Base-by-base conservation (phyloP, 2,329 filamentous ascomycete species). In the Fusarium caatingaense region DNA sequence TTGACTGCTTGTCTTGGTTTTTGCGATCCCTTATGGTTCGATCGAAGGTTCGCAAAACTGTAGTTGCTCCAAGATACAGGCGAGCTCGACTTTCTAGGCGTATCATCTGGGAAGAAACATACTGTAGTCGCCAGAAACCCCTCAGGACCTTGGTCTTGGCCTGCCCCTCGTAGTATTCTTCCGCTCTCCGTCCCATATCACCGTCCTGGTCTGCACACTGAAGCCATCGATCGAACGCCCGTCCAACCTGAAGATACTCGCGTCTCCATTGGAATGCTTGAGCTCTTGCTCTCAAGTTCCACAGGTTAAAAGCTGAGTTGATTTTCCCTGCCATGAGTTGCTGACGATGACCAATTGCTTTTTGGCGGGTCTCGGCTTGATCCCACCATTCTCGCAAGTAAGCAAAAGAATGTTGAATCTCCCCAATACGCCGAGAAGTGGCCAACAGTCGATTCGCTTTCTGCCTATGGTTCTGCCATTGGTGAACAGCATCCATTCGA, bases 251-350 rank as follows among this genome's bases (percentile, higher is more conserved):
- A 20, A 76, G 58, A 68, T 77, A 81, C 37, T 80, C 78, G n/a
- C 64, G 69, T 53, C 68, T 78, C 76, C 77, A 80, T 23, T 68
- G 70, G 49, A 80, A 79, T 13, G 77, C 78, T 53, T 80, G 75
- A 9, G 74, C 74, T 50, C 78, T 77, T 42, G 77, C 76, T 44
- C 66, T 72, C 20, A 81, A 55, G 47, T 78, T 78, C 80, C 80
- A 81, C n/a, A 68, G 57, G 32, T 74, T 60, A 45, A 80, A 76
- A 8, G 60, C 62, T 23, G 66, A 68, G 12, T 30, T 56, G 11
- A 61, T 71, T 15, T 74, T 75, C 30, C 74, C 60, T 15, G 62
- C 32, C 15, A 74, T 60, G 4, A 71, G 27, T 44, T 63, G 59
- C 34, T 64, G 72, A 11, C 62, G 72, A 54, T 74, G 79, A 11